A percentile compares a stretch with the other conserved stretches of the same genome.
phyloP scores from a whole-genome alignment of 164 flowering plant genomes.

The Sedum album region DNA sequence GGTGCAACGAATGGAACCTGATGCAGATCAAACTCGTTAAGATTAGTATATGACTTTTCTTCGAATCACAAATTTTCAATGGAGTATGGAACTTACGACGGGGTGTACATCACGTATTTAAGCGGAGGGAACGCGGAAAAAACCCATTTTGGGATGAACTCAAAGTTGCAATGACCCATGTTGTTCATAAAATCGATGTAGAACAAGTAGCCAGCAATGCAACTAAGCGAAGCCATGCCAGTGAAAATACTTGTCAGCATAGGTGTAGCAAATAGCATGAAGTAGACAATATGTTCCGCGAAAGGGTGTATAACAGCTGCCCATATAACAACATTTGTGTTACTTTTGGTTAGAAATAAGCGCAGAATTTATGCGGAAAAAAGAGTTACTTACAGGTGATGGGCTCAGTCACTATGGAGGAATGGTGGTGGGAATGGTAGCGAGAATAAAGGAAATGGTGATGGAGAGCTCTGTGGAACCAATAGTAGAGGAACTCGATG shows the following conservation, averaged over 20 bases:
- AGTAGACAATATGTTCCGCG: constrained; percentile 24
- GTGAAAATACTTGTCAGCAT: constrained; percentile 10
- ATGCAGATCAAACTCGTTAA: too few species aligned
- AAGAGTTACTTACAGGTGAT: constrained; percentile 22
- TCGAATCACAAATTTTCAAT: background rate
- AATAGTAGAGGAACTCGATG: constrained; percentile 32
- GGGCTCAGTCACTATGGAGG: too few species aligned
- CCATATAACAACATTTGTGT: background rate
- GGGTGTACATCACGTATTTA: constrained; percentile 15
- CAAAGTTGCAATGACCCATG: too few species aligned
- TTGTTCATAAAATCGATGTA: constrained; percentile 27
- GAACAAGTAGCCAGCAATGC: constrained; percentile 15
- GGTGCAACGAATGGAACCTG: constrained; percentile 51
- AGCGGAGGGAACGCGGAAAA: constrained; percentile 15
- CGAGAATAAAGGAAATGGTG: too few species aligned
- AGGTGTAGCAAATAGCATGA: constrained; percentile 22
- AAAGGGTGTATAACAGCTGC: constrained; percentile 14
- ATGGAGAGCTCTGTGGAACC: too few species aligned
- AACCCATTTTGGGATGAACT: too few species aligned
- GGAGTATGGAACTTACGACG: constrained; percentile 15
- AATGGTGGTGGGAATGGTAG: too few species aligned
- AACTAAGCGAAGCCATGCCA: constrained; percentile 10
- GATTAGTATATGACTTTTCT: background rate
- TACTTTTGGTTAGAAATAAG: too few species aligned
- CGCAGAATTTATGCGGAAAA: background rate